Percentiles rank a stretch among this genome's conserved stretches.
Evolutionary conservation across 2,329 filamentous ascomycete genomes (phyloP).

Genomic region (Beauveria scarabaeidicola): DNA sequence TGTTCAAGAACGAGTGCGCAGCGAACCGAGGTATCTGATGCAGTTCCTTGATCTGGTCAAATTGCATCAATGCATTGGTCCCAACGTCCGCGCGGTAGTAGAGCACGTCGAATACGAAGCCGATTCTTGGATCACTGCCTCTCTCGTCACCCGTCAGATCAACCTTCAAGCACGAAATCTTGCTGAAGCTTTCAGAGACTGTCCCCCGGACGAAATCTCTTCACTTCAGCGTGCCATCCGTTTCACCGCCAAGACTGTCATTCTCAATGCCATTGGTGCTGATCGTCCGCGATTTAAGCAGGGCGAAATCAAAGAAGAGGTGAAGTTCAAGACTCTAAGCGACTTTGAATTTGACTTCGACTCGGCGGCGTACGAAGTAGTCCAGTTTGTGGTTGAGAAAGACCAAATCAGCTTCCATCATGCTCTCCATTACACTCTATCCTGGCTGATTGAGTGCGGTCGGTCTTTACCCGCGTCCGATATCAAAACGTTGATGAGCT

Average conservation of each 20-base stretch:
- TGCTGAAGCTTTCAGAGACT: conserved; percentile 73
- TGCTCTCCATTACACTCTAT: conserved; percentile 88
- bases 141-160: conserved; percentile 87
- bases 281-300: conserved; percentile 79
- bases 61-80: conserved; percentile 93
- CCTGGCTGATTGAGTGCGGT: conserved; percentile 88
- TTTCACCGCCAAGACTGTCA: conserved; percentile 71
- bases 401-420: conserved; percentile 96
- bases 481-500: conserved; percentile 60
- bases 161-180: conserved; percentile 86
- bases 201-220: conserved; percentile 52
- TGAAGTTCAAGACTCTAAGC: conserved; percentile 68
- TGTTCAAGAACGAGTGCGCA: conserved; percentile 76
- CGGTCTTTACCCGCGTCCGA: conserved; percentile 63
- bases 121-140: conserved; percentile 95
- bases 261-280: conserved; percentile 81
- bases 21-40: conserved; percentile 76
- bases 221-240: conserved; percentile 64
- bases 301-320: conserved; percentile 78
- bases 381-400: conserved; percentile 81
- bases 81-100: conserved; percentile 80
- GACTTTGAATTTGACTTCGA: conserved; percentile 72
- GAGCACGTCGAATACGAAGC: conserved; percentile 98
- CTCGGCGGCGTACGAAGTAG: conserved; percentile 53
- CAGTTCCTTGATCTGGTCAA: conserved; percentile 96